Conservation (phyloP, 2,329 filamentous ascomycete genomes). For the Fusarium palustre region DNA sequence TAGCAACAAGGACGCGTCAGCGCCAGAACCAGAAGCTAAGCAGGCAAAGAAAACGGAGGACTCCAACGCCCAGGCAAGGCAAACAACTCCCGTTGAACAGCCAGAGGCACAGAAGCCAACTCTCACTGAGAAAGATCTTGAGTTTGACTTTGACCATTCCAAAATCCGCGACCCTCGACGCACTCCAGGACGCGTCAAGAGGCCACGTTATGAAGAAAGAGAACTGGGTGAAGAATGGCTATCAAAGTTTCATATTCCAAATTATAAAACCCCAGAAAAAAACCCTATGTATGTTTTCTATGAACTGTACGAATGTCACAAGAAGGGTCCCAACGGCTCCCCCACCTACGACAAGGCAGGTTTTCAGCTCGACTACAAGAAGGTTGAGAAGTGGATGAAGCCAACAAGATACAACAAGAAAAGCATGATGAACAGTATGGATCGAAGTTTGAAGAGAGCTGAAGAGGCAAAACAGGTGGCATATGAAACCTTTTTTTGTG, state of each 20-base stretch:
- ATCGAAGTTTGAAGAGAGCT: not conserved
- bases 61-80: not conserved
- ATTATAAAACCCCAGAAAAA: not conserved
- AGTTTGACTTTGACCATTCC: conserved; percentile 33
- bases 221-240: conserved; percentile 28
- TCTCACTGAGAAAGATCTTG: conserved; percentile 12
- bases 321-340: conserved; percentile 29
- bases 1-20: not conserved
- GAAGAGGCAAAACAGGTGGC: not conserved
- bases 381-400: conserved; percentile 34
- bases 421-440: conserved; percentile 17
- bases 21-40: conserved; percentile 6
- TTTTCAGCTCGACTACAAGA: conserved; percentile 37
- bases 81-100: not conserved
- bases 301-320: conserved; percentile 30
- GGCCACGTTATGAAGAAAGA: not conserved
- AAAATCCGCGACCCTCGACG: conserved; percentile 26
- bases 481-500: conserved; percentile 21
- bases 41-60: not conserved
- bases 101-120: not conserved
- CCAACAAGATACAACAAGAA: conserved; percentile 26
- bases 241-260: conserved; percentile 19
- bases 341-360: conserved; percentile 32
- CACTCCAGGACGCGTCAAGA: conserved; percentile 29
- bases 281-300: conserved; percentile 6